Conservation (phyloP, 495 filamentous ascomycete genomes). For the Neurospora sp. region DNA sequence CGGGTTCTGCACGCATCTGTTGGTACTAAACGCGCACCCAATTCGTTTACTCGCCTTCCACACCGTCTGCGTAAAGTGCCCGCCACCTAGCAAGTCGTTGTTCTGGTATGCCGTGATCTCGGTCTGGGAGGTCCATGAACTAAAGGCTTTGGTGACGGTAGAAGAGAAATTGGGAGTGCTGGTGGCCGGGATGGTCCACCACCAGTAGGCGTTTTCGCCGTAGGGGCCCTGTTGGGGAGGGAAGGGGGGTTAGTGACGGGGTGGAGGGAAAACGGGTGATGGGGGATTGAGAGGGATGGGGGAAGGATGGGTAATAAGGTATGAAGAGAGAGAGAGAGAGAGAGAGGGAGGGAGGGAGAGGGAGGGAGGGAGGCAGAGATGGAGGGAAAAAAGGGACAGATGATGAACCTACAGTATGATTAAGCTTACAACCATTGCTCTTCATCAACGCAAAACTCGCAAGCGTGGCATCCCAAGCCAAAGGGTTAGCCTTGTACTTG, state of each 20-base stretch:
- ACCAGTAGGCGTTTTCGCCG: constrained; percentile 15
- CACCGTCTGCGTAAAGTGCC: constrained; percentile 16
- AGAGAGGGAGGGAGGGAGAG: too few species aligned
- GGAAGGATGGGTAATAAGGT: background rate
- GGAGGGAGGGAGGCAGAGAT: too few species aligned
- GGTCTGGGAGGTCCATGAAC: constrained; percentile 2
- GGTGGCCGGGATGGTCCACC: constrained; percentile 1
- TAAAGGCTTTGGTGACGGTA: constrained; percentile 3
- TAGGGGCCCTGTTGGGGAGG: constrained; percentile 8
- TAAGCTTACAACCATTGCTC: constrained; percentile 10
- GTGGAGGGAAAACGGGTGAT: too few species aligned
- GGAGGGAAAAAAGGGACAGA: too few species aligned
- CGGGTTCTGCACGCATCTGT: constrained; percentile 6
- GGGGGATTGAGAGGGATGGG: too few species aligned
- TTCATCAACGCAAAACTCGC: constrained; percentile 7
- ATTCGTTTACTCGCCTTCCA: constrained; percentile 13
- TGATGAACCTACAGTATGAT: constrained; percentile 6
- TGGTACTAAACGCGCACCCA: constrained; percentile 15
- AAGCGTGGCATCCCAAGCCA: constrained; percentile 9
- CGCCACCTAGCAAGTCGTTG: constrained; percentile 5
- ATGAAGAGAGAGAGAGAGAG: too few species aligned
- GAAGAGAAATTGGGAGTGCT: constrained; percentile 3
- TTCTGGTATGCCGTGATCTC: constrained; percentile 9
- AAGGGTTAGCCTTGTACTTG: background rate
- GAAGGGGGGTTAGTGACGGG: background rate